Percentiles rank a stretch among this genome's conserved stretches.
Conservation (phyloP, 108 stramenopile species). For the Skeletonema marinoi region DNA sequence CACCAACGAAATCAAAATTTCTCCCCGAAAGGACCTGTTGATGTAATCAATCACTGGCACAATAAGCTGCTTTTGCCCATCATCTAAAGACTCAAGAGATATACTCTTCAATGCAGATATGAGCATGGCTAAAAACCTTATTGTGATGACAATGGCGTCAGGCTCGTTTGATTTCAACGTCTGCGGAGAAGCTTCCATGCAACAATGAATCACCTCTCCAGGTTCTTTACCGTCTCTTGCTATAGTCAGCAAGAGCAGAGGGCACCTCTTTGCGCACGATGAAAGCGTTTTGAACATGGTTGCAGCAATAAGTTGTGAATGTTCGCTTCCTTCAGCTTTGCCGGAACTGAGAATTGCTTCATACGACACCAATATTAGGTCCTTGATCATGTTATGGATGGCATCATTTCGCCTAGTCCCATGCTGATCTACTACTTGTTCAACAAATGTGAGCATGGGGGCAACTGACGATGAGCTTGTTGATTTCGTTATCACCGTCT, state of each 20-base stretch:
- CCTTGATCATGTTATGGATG: slow-evolving; percentile 8
- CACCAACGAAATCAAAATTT: slow-evolving; percentile 19
- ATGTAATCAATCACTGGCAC: slow-evolving; percentile 10
- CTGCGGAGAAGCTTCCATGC: slow-evolving; percentile 23
- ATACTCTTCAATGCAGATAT: slow-evolving; percentile 12
- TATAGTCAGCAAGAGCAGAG: slow-evolving; percentile 14
- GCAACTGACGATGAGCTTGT: slow-evolving; percentile 9
- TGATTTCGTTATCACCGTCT: slow-evolving; percentile 4
- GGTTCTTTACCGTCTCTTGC: slow-evolving; percentile 17
- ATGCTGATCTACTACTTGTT: slow-evolving; percentile 17
- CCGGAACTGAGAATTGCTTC: slow-evolving; percentile 13
- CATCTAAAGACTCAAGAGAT: slow-evolving; percentile 10
- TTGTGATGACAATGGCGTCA: slow-evolving; percentile 8
- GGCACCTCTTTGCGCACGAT: slow-evolving; percentile 19
- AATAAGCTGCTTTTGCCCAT: slow-evolving; percentile 1
- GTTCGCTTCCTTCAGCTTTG: neutral
- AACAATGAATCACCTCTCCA: slow-evolving; percentile 28
- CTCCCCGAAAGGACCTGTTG: slow-evolving; percentile 4
- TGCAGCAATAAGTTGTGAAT: slow-evolving; percentile 16
- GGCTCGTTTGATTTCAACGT: slow-evolving; percentile 24
- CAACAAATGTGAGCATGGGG: slow-evolving; percentile 22
- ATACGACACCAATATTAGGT: slow-evolving; percentile 26
- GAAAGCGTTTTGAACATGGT: slow-evolving; percentile 34
- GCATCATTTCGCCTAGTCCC: neutral
- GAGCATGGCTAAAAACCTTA: slow-evolving; percentile 18